Percentiles rank a stretch among this genome's conserved stretches.
These are phyloP conservation scores for Rhodamnia rubescens DNA, from an alignment of 345 rosid species.

Conservation along the genomic window DNA sequence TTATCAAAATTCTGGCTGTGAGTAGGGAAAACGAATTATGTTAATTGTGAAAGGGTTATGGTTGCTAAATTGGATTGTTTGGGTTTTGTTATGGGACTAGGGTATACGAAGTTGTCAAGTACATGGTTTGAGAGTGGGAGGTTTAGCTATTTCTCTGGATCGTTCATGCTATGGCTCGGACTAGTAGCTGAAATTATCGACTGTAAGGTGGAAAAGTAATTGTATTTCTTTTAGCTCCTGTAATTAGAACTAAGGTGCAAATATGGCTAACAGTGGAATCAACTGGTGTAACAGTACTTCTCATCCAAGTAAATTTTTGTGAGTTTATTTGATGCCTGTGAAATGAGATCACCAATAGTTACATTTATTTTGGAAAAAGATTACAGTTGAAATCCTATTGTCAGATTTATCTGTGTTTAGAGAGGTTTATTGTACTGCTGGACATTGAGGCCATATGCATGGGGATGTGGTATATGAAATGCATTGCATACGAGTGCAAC, in stretches of 20 bases:
- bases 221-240: neutral
- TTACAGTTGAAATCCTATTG: neutral
- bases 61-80: neutral
- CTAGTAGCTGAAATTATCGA: neutral
- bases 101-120: neutral
- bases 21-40: neutral
- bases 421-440: neutral
- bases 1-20: neutral
- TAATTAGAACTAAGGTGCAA: neutral
- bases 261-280: neutral
- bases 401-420: neutral
- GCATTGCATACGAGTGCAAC: neutral
- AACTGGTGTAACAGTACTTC: neutral
- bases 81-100: neutral
- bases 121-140: neutral
- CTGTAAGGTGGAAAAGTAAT: neutral
- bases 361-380: neutral
- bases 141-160: neutral
- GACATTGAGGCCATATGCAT: neutral
- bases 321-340: neutral
- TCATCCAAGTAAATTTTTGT: neutral
- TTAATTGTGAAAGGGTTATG: neutral
- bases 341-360: neutral
- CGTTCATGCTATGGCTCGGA: neutral
- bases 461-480: neutral